Evolutionary conservation across 371 early-diverging fungal genomes (phyloP).

Genomic region (Apophysomyces sp.): DNA sequence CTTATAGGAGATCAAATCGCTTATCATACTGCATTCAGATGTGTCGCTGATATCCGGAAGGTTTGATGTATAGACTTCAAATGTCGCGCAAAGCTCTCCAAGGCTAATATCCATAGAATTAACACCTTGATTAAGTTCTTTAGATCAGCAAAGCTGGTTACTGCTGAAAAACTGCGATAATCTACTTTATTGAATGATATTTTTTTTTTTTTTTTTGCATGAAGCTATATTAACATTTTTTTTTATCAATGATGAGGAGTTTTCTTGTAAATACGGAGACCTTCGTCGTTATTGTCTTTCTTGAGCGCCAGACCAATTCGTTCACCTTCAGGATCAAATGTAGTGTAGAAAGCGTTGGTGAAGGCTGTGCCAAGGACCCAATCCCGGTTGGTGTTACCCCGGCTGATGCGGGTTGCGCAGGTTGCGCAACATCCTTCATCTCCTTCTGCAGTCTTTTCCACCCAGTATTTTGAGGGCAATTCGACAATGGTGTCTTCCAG

Average conservation of each 20-base stretch:
- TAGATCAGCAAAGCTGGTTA: too few relatives aligned
- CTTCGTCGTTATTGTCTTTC: slow-evolving; percentile 35
- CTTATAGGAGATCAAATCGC: too few relatives aligned
- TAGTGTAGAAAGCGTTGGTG: slow-evolving; percentile 44
- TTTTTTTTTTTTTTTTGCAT: neutral
- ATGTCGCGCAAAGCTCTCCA: too few relatives aligned
- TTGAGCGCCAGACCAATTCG: slow-evolving; percentile 39
- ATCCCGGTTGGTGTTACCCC: slow-evolving; percentile 35
- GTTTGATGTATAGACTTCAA: too few relatives aligned
- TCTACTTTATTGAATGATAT: neutral
- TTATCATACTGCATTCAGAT: too few relatives aligned
- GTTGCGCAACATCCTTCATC: slow-evolving; percentile 38
- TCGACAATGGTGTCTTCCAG: slow-evolving; percentile 37
- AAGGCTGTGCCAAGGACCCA: slow-evolving; percentile 47
- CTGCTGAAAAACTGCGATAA: too few relatives aligned
- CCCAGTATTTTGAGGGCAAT: slow-evolving; percentile 42
- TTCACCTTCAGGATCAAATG: slow-evolving; percentile 41
- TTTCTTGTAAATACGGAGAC: slow-evolving; percentile 35
- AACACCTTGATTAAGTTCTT: too few relatives aligned
- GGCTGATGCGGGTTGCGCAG: slow-evolving; percentile 38
- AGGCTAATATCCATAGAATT: too few relatives aligned
- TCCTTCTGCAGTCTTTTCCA: slow-evolving; percentile 24
- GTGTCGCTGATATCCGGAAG: too few relatives aligned
- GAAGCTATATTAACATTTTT: slow-evolving; percentile 2
- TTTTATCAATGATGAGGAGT: slow-evolving; percentile 17